These are phyloP conservation scores for Cutaneotrichosporon arboriforme DNA, from an alignment of 1,284 basidiomycete species.

Conservation along the genomic window DNA sequence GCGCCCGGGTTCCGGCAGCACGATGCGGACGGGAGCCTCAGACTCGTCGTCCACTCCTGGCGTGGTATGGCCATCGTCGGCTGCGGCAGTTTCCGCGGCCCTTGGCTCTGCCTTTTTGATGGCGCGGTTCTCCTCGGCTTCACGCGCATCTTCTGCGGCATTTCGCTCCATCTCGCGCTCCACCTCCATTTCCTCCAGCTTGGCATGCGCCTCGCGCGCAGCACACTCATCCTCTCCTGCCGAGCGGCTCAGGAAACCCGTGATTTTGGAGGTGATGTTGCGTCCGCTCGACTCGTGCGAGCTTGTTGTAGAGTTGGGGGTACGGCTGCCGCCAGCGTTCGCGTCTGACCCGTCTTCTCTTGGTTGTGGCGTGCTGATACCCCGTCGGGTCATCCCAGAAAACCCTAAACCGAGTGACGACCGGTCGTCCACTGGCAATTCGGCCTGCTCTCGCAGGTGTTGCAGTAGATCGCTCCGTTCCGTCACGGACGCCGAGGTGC, in stretches of 20 bases:
- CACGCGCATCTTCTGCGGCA: conserved; percentile 21
- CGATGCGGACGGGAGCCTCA: conserved; percentile 16
- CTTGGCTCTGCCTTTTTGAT: conserved; percentile 17
- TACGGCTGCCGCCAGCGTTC: not conserved
- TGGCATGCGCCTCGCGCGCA: conserved; percentile 19
- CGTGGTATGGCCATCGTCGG: not conserved
- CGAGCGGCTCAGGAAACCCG: not conserved
- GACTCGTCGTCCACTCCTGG: not conserved
- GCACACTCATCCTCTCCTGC: conserved; percentile 1
- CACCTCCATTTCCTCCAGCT: conserved; percentile 36
- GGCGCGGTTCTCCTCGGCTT: conserved; percentile 19
- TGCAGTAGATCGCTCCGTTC: conserved; percentile 29
- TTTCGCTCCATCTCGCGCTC: conserved; percentile 37
- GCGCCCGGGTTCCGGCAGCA: conserved; percentile 24
- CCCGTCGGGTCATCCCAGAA: conserved; percentile 27
- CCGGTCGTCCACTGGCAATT: conserved; percentile 9
- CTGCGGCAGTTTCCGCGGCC: not conserved
- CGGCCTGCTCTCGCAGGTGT: conserved; percentile 31
- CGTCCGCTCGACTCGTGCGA: not conserved
- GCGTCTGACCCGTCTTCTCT: conserved; percentile 23
- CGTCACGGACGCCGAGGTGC: conserved; percentile 6
- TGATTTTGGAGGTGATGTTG: not conserved
- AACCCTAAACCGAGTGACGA: conserved; percentile 27
- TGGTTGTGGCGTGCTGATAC: conserved; percentile 21
- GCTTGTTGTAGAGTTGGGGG: not conserved